phyloP scores from a whole-genome alignment of 176 grass and related monocot species.

The Cymbopogon citratus region DNA sequence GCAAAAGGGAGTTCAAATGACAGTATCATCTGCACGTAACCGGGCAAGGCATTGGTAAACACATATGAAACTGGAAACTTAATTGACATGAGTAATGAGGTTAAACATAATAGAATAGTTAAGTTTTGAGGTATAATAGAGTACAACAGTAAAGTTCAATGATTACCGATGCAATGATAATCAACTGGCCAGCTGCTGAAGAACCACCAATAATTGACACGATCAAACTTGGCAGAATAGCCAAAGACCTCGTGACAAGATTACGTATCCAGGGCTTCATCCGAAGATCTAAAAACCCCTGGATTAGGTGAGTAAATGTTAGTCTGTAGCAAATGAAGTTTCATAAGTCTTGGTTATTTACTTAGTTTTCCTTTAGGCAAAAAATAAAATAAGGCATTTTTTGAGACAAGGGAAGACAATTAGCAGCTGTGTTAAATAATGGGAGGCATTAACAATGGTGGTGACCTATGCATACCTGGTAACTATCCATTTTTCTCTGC shows the following conservation, averaged over 20 bases:
- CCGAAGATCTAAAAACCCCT: conserved; percentile 95
- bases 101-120: background rate
- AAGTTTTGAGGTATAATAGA: background rate
- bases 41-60: background rate
- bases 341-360: background rate
- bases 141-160: background rate
- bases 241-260: conserved; percentile 84
- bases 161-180: conserved; percentile 97
- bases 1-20: conserved; percentile 98
- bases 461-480: background rate
- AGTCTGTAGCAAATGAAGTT: background rate
- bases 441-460: background rate
- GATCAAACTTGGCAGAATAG: conserved; percentile 86
- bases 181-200: conserved; percentile 82
- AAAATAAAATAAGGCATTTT: background rate
- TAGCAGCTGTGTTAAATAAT: too few species aligned
- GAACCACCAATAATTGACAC: conserved; percentile 92
- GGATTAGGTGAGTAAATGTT: conserved; percentile 5
- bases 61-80: background rate
- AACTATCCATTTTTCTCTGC: background rate
- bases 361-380: background rate
- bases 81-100: background rate
- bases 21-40: conserved; percentile 80
- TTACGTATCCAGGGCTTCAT: conserved; percentile 93
- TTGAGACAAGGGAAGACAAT: background rate